Conservation (phyloP, 2,329 filamentous ascomycete genomes). For the Trichophyton verrucosum region DNA sequence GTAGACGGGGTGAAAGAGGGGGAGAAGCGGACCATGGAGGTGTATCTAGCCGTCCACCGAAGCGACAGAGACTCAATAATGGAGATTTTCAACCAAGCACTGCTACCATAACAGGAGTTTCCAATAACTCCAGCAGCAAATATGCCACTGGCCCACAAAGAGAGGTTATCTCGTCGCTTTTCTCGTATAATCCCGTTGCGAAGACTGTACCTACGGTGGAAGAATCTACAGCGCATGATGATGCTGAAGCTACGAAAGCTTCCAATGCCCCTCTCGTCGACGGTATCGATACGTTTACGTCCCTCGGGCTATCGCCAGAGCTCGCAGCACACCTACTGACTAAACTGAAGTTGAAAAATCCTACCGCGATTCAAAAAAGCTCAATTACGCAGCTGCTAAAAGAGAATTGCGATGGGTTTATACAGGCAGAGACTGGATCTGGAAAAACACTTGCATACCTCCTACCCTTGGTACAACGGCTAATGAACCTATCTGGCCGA, state of each 20-base stretch:
- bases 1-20: conserved; percentile 16
- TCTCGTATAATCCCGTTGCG: conserved; percentile 73
- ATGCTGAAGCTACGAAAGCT: conserved; percentile 49
- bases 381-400: conserved; percentile 69
- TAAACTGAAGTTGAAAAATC: conserved; percentile 79
- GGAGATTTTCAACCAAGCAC: conserved; percentile 27
- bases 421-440: conserved; percentile 93
- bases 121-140: conserved; percentile 5
- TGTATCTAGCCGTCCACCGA: conserved; percentile 22
- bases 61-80: conserved; percentile 29
- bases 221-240: conserved; percentile 26
- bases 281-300: conserved; percentile 74
- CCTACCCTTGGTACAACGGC: conserved; percentile 77
- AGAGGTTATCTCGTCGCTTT: conserved; percentile 78
- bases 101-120: conserved; percentile 8
- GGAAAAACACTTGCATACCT: conserved; percentile 97
- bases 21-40: conserved; percentile 20
- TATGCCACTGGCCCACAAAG: conserved; percentile 19
- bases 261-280: conserved; percentile 83
- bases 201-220: conserved; percentile 35
- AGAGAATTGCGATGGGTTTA: conserved; percentile 79
- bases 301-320: conserved; percentile 66
- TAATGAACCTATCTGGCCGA: conserved; percentile 59
- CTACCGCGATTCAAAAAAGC: conserved; percentile 88
- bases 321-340: conserved; percentile 70